Base-by-base conservation (phyloP, 352 stramenopile genomes). In the Pythium aphanidermatum region DNA sequence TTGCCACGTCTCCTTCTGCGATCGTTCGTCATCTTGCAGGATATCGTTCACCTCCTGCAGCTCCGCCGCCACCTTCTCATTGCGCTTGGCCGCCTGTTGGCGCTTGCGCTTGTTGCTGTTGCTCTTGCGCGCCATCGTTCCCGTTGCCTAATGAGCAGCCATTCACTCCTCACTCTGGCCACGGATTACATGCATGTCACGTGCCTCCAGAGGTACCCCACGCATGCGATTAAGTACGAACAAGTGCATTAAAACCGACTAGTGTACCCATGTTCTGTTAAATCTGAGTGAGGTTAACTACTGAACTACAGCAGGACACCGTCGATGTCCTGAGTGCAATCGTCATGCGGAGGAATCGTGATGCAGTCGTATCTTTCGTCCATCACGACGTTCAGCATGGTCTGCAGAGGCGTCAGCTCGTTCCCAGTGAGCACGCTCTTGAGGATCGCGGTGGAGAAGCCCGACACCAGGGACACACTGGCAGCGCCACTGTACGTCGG, bases 1-100 rank as follows among this genome's bases (percentile, higher is more conserved):
- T 63, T 87, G 75, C 77, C 80, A 92, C 11, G 77, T 90, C 41
- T 92, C 80, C 21, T 63, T 63, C 47, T 67, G 58, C 24, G 58
- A 67, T 11, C 44, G 46, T 30, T 67, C 51, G 34, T 73, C 63
- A 34, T 55, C 43, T 34, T 73, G 63, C 14, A 73, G 57, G 37
- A 67, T 58, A 12, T 54, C 55, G 30, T 73, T 73, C 10, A 69
- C 55, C 21, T 58, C 48, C 17, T 62, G 39, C 33, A 73, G 63
- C 45, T 62, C 60, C 1, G 46, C 54, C 4, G 53, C 40, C 20
- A 55, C 53, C 32, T 39, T 28, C 34, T 20, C 53, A 25, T 55
- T 35, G 33, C 46, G 32, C 39, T 61, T 56, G 23, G 44, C 42
- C 28, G 21, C 23, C 36, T 20, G 17, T 26, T 41, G 27, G 13